A percentile compares a stretch with the other conserved stretches of the same genome.
Evolutionary conservation across 148 eudicot species (phyloP).

Genomic region (Mesembryanthemum crystallinum): DNA sequence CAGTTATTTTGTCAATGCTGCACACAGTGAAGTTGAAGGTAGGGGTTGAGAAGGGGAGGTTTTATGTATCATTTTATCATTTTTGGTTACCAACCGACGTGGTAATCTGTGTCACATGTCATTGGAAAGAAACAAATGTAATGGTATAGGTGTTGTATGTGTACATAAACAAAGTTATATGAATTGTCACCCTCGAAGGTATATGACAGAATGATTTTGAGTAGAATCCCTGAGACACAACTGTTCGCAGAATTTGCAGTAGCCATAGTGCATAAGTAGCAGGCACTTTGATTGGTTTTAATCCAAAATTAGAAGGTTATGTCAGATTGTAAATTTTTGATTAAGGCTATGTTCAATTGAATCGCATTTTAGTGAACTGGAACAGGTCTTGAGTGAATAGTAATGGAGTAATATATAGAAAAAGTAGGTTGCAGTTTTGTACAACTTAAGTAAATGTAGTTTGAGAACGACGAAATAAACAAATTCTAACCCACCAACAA

Average conservation of each 20-base stretch:
- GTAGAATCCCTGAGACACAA: neutral
- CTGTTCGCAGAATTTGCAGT: neutral
- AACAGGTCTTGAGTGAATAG: no score
- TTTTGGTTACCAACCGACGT: constrained; percentile 6
- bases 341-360: no score
- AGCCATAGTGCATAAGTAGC: no score
- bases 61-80: neutral
- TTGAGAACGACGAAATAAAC: no score
- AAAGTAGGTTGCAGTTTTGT: no score
- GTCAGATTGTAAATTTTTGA: neutral
- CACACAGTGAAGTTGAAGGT: neutral
- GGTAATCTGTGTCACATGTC: constrained; percentile 9
- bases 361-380: no score
- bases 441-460: no score
- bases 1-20: neutral
- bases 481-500: neutral
- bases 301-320: neutral
- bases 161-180: constrained; percentile 12
- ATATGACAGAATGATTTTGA: neutral
- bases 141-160: constrained; percentile 14
- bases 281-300: no score
- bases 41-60: neutral
- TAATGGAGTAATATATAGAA: no score
- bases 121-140: neutral
- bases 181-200: neutral